Evolutionary conservation across 2,329 filamentous ascomycete species (phyloP).

Genomic region (Colletotrichum melonis): DNA sequence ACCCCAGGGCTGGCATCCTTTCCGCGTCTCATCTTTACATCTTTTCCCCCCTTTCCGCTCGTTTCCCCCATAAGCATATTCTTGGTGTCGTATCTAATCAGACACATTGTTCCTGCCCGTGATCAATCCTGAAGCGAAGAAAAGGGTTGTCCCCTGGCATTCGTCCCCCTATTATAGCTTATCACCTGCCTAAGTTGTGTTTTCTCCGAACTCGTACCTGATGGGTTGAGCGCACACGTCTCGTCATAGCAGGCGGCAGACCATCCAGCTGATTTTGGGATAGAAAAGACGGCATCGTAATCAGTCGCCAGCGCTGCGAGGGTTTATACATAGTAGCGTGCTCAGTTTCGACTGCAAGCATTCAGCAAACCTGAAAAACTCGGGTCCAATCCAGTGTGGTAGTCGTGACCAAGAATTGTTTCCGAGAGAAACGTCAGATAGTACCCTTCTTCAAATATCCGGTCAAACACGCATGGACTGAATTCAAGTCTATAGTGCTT

Average conservation of each 20-base stretch:
- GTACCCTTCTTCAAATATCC: not conserved
- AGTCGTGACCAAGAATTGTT: not conserved
- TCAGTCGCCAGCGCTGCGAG: not conserved
- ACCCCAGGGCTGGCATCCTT: not conserved
- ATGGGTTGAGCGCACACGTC: not conserved
- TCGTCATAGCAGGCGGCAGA: not conserved
- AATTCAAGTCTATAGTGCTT: not conserved
- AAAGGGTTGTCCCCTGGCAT: not conserved
- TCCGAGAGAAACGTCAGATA: not conserved
- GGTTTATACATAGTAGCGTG: not conserved
- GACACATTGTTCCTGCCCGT: not conserved
- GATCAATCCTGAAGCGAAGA: not conserved
- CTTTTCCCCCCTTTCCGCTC: slow-evolving; percentile 13
- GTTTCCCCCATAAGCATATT: not conserved
- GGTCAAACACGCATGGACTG: not conserved
- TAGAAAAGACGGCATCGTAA: not conserved
- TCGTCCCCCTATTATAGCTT: not conserved
- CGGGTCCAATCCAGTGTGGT: not conserved
- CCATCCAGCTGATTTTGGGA: not conserved
- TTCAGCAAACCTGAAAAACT: not conserved
- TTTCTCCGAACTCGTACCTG: not conserved
- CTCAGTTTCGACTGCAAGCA: not conserved
- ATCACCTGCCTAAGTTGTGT: not conserved
- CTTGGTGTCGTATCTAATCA: no score
- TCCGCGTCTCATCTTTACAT: slow-evolving; percentile 32